Evolutionary conservation across 2,329 filamentous ascomycete genomes (phyloP), one percentile per base, ranked within the genome.

Genomic region (Nemania diffusa): DNA sequence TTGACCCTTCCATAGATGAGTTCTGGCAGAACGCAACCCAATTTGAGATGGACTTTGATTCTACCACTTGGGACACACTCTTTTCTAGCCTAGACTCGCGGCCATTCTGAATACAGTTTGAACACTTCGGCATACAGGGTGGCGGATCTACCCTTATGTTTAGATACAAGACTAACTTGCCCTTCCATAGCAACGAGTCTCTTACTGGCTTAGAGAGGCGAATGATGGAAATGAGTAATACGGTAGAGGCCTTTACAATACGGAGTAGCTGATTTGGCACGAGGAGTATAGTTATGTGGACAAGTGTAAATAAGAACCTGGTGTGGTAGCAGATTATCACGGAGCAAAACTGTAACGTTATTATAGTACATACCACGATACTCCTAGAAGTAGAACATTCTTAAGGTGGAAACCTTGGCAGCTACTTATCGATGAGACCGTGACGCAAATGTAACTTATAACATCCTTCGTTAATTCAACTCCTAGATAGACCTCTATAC

Each of bases 81-180:
- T 59, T 59, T 59, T 59, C 57, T 9, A 51, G 15, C 15, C n/a
- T 59, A n/a, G 57, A 59, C 7, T 59, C 57, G 15, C 27, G 57
- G 29, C 57, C 57, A 4, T 50, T 59, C 15, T 59, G 22, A 51
- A 29, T 42, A 15, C 2, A 3, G 2, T n/a, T n/a, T n/a, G n/a
- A n/a, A n/a, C n/a, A n/a, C 46, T 50, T 5, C 46, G 22, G n/a
- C n/a, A 44, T 20, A n/a, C 40, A 15, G 37, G 13, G 15, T 17
- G 13, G 37, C 40, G n/a, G 40, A 20, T n/a, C 17, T 20, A 20
- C n/a, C n/a, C n/a, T 3, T 27, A 3, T 50, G 22, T 50, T 27
- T 24, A 20, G 46, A 50, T 50, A 50, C 20, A 44, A 44, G 17
- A 17, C 8, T 44, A 44, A 17, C 40, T 13, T 40, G 17, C 37